Percentiles rank a stretch among this genome's conserved stretches.
Conservation (phyloP, 805 yeast species). For the Lipomyces starkeyi region DNA sequence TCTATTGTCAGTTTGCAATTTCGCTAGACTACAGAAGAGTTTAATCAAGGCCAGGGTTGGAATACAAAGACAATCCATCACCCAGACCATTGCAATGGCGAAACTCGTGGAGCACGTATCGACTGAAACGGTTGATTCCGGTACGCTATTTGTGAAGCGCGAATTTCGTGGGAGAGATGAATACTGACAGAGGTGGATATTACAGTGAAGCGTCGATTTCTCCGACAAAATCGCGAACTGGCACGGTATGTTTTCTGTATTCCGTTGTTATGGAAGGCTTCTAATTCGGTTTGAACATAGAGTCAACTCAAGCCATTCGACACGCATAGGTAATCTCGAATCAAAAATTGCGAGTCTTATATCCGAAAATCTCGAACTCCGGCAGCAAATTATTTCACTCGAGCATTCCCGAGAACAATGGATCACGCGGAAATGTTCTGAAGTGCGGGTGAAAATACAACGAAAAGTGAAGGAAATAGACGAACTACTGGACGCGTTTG, state of each 20-base stretch:
- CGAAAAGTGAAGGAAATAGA: conserved; percentile 29
- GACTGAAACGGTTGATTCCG: conserved; percentile 32
- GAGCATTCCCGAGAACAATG: conserved; percentile 24
- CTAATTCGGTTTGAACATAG: conserved; percentile 8
- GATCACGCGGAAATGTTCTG: conserved; percentile 19
- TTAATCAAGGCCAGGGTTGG: background rate
- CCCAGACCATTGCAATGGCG: conserved; percentile 27
- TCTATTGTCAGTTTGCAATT: background rate
- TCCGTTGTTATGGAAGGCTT: background rate
- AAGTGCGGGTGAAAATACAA: conserved; percentile 18
- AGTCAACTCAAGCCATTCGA: conserved; percentile 35
- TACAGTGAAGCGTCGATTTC: conserved; percentile 31
- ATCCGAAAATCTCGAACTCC: conserved; percentile 34
- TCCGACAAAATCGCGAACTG: conserved; percentile 35
- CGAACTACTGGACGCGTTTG: conserved; percentile 22
- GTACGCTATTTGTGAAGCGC: conserved; percentile 9
- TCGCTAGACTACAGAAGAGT: background rate
- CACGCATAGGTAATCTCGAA: conserved; percentile 32
- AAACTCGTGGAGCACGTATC: conserved; percentile 29
- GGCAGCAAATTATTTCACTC: conserved; percentile 28
- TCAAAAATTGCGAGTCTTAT: conserved; percentile 24
- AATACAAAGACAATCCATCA: background rate
- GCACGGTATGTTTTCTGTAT: conserved; percentile 29
- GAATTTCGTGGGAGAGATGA: no score
- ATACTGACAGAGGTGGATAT: background rate